Percentiles rank a stretch among this genome's conserved stretches.
Conservation (phyloP, 2,329 filamentous ascomycete species). For the Cercospora berteroae region DNA sequence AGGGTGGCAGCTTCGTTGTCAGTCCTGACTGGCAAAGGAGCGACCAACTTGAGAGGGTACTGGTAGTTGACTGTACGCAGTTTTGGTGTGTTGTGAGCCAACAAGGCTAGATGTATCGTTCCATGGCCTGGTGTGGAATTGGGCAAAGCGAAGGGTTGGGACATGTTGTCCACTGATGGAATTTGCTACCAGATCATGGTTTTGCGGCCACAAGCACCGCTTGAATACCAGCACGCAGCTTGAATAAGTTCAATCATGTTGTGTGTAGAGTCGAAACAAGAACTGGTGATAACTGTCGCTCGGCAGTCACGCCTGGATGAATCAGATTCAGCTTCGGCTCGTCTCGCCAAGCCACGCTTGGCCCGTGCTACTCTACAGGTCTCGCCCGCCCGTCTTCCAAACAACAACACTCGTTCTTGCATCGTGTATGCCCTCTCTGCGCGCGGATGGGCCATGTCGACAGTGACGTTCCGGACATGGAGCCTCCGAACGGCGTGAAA, state of each 20-base stretch:
- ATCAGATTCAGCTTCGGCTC: neutral
- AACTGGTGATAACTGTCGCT: neutral
- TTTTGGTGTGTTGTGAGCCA: conserved; percentile 69
- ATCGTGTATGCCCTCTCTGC: neutral
- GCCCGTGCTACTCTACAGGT: neutral
- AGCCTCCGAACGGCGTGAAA: neutral
- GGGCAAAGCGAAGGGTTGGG: conserved; percentile 73
- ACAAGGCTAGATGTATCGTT: conserved; percentile 67
- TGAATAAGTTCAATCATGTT: neutral
- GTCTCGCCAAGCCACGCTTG: neutral
- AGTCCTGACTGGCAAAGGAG: conserved; percentile 63
- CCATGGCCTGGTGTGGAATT: conserved; percentile 75
- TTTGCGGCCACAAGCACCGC: neutral
- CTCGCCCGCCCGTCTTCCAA: neutral
- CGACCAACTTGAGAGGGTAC: conserved; percentile 92
- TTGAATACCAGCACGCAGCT: neutral
- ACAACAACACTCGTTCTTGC: neutral
- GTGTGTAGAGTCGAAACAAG: neutral
- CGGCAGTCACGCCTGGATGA: neutral
- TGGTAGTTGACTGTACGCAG: conserved; percentile 78
- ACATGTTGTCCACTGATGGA: conserved; percentile 23
- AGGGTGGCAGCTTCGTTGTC: conserved; percentile 48
- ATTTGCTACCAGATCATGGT: neutral
- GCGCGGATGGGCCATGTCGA: conserved; percentile 4
- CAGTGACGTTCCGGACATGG: neutral